phyloP scores from a whole-genome alignment of 192 early-diverging fungal genomes.

The Coemansia reversa region DNA sequence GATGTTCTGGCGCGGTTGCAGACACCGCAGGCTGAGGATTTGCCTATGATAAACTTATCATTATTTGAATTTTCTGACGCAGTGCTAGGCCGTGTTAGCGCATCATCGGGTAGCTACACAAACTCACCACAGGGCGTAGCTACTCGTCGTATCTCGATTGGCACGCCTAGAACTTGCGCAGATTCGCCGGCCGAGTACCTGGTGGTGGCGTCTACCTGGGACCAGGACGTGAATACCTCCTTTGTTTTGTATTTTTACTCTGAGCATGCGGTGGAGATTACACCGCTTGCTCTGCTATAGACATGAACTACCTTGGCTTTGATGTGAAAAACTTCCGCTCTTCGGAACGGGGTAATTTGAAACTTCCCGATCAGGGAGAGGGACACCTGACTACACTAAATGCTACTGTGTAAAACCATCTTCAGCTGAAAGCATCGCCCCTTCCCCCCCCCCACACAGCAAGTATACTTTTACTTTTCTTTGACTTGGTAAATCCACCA shows the following conservation, averaged over 20 bases:
- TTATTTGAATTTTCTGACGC: conserved; percentile 57
- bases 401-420: background rate
- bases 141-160: conserved; percentile 24
- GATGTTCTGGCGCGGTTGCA: conserved; percentile 68
- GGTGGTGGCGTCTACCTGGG: conserved; percentile 47
- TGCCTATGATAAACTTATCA: conserved; percentile 68
- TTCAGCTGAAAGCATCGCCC: background rate
- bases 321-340: background rate
- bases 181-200: conserved; percentile 31
- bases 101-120: conserved; percentile 50
- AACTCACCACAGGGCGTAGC: conserved; percentile 52
- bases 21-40: conserved; percentile 61
- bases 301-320: background rate
- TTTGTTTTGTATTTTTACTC: conserved; percentile 55
- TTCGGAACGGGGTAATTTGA: conserved; percentile 2
- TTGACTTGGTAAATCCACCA: background rate
- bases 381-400: background rate
- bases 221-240: conserved; percentile 20
- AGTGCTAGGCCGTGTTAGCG: conserved; percentile 17
- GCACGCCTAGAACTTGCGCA: conserved; percentile 1
- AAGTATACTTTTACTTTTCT: background rate
- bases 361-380: background rate
- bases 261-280: conserved; percentile 31
- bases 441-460: background rate
- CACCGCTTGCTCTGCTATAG: conserved; percentile 9